phyloP scores from a whole-genome alignment of 345 rosid genomes.

The Populus ilicifolia region DNA sequence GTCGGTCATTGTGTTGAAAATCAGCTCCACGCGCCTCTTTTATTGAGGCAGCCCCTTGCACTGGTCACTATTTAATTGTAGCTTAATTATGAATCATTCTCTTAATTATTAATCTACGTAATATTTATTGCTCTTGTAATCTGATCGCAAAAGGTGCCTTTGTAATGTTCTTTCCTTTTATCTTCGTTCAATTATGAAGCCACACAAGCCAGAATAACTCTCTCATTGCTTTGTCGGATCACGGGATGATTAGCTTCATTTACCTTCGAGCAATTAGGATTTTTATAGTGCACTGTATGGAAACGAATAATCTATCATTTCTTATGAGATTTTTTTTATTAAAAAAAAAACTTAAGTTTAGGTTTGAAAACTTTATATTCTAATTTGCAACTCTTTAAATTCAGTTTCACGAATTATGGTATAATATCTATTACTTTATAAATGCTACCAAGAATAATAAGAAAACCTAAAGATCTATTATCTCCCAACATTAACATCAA shows the following conservation, averaged over 20 bases:
- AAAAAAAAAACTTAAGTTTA: too few relatives aligned
- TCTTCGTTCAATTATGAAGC: neutral
- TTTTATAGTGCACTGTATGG: neutral
- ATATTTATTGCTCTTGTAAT: neutral
- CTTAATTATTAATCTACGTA: neutral
- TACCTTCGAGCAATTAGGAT: neutral
- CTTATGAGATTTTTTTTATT: too few relatives aligned
- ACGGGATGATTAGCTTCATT: neutral
- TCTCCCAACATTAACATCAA: too few relatives aligned
- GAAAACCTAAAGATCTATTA: too few relatives aligned
- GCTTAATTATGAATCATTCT: neutral
- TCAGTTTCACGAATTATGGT: too few relatives aligned
- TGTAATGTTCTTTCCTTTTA: neutral
- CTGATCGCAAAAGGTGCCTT: too few relatives aligned
- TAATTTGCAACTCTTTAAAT: too few relatives aligned
- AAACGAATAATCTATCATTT: neutral
- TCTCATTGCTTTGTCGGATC: too few relatives aligned
- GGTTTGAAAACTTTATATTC: too few relatives aligned
- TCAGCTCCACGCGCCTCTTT: neutral
- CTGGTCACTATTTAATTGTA: neutral
- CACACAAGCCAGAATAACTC: neutral
- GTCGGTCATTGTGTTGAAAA: neutral
- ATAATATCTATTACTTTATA: too few relatives aligned
- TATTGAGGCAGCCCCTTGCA: neutral
- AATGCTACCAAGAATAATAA: too few relatives aligned